Conservation (phyloP, 164 flowering plant species). For the Piper betle region DNA sequence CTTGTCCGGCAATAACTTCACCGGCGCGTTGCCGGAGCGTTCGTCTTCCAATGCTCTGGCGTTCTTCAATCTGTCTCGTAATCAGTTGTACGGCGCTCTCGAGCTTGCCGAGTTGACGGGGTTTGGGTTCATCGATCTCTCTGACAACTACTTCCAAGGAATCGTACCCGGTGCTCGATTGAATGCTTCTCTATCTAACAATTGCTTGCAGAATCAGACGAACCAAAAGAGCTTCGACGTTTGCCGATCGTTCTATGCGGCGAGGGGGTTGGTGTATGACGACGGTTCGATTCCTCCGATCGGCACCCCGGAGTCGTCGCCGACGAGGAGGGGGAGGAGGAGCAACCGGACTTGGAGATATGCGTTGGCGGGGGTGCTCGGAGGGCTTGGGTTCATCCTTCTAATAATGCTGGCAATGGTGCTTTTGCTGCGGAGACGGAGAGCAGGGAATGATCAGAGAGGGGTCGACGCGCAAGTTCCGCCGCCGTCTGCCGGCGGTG, state of each 20-base stretch:
- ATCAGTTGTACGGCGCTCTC: conserved; percentile 50
- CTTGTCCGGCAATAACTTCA: conserved; percentile 47
- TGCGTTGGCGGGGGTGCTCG: conserved; percentile 57
- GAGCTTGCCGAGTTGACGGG: conserved; percentile 14
- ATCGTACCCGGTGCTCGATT: conserved; percentile 4
- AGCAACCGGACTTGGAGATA: conserved; percentile 20
- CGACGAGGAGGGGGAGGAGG: conserved; percentile 9
- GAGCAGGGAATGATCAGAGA: conserved; percentile 28
- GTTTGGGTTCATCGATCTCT: conserved; percentile 35
- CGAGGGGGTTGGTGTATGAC: conserved; percentile 45
- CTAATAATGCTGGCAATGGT: conserved; percentile 27
- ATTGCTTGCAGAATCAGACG: conserved; percentile 53
- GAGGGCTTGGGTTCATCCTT: conserved; percentile 49
- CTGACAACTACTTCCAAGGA: conserved; percentile 62
- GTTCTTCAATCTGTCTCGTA: conserved; percentile 45
- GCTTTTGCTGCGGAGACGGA: conserved; percentile 23
- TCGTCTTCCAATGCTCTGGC: conserved; percentile 7
- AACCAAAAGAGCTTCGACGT: conserved; percentile 43
- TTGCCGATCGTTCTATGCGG: conserved; percentile 52
- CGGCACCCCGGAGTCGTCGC: conserved; percentile 8
- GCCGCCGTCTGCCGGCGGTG: conserved; percentile 21
- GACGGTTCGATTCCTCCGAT: conserved; percentile 35
- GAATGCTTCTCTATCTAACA: conserved; percentile 33
- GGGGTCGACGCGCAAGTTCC: conserved; percentile 34
- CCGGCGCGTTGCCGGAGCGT: conserved; percentile 30